Percentiles rank a stretch among this genome's conserved stretches.
Conservation (phyloP, 495 filamentous ascomycete genomes). For the Penicillium ucsense region DNA sequence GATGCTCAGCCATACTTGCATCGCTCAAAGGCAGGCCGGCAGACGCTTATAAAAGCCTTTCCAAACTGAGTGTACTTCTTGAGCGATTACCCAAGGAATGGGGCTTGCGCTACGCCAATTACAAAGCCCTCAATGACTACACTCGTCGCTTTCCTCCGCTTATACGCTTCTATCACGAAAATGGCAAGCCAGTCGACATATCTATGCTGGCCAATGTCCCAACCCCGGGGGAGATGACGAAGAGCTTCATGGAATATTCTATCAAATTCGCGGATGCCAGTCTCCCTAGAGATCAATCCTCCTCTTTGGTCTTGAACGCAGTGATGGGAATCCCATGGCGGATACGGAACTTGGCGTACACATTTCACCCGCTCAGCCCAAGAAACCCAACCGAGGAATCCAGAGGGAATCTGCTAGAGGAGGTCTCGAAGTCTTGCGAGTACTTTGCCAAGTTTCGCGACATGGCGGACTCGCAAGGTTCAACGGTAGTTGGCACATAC, state of each 20-base stretch:
- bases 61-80: conserved; percentile 3
- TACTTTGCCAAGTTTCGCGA: conserved; percentile 5
- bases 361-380: conserved; percentile 7
- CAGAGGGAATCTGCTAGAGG: neutral
- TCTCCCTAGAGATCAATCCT: conserved; percentile 3
- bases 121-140: conserved; percentile 13
- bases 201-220: conserved; percentile 7
- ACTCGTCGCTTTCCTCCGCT: conserved; percentile 13
- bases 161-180: conserved; percentile 16
- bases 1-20: conserved; percentile 10
- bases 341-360: neutral
- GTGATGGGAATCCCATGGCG: neutral
- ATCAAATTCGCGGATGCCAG: neutral
- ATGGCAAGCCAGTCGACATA: conserved; percentile 5
- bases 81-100: conserved; percentile 11
- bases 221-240: conserved; percentile 4
- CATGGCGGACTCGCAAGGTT: conserved; percentile 5
- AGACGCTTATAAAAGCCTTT: conserved; percentile 11
- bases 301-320: conserved; percentile 1
- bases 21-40: conserved; percentile 11
- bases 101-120: conserved; percentile 16
- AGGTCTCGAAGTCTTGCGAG: neutral
- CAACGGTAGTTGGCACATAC: conserved; percentile 3
- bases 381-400: neutral
- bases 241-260: conserved; percentile 5